phyloP scores from a whole-genome alignment of 139 green algal genomes.

The Tetraselmis striata region DNA sequence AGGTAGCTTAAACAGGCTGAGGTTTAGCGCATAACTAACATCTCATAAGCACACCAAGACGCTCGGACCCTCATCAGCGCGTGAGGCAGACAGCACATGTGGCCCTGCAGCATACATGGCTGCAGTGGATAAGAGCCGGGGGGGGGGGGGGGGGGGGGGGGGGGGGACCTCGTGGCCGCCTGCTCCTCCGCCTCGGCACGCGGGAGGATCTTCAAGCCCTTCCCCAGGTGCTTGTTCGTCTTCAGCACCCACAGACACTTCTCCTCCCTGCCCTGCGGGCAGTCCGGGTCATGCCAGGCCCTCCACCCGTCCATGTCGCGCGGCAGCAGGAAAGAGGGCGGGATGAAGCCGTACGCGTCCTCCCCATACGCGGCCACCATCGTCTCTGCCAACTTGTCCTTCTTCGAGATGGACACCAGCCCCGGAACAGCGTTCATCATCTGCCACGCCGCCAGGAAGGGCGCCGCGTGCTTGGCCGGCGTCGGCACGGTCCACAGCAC shows the following conservation, averaged over 20 bases:
- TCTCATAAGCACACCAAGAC: neutral
- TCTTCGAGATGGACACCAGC: slow-evolving; percentile 44
- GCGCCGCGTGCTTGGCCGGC: slow-evolving; percentile 46
- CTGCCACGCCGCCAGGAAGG: slow-evolving; percentile 34
- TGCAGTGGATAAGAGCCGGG: too few relatives aligned
- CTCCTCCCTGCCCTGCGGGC: neutral
- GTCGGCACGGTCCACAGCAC: slow-evolving; percentile 50
- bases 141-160: neutral
- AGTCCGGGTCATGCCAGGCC: slow-evolving; percentile 2
- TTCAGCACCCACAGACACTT: slow-evolving; percentile 51
- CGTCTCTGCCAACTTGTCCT: slow-evolving; percentile 41
- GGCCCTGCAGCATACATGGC: too few relatives aligned
- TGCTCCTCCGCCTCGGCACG: neutral
- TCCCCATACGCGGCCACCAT: slow-evolving; percentile 35
- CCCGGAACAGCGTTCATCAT: slow-evolving; percentile 46
- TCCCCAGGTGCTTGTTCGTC: slow-evolving; percentile 40
- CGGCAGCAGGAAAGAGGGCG: slow-evolving; percentile 49
- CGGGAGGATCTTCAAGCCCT: neutral
- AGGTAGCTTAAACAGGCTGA: slow-evolving; percentile 7
- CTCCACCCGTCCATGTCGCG: slow-evolving; percentile 47
- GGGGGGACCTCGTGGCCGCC: slow-evolving; percentile 36
- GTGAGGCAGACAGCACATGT: too few relatives aligned
- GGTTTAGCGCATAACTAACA: neutral
- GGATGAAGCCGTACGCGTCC: slow-evolving; percentile 28
- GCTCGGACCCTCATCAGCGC: too few relatives aligned